These are phyloP conservation scores for Plectosphaerella sp. DNA, from an alignment of 2,329 filamentous ascomycete species.

Conservation along the genomic window DNA sequence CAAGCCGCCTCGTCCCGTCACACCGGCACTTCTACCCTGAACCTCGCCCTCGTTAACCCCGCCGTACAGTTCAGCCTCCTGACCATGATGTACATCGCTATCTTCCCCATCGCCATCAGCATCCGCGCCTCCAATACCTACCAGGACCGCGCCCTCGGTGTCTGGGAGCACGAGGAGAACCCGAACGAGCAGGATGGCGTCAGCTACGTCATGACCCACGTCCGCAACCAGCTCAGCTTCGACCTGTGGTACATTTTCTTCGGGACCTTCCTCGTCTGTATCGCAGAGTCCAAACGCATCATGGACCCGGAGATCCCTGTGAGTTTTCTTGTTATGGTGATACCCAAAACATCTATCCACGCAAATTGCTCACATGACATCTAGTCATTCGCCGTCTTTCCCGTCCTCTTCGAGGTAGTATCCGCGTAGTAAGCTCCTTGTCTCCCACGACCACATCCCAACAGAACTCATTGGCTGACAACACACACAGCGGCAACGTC, in stretches of 20 bases:
- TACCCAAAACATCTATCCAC: too few species aligned
- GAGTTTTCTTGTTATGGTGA: neutral
- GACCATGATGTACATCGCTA: conserved; percentile 63
- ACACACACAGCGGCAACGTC: conserved; percentile 24
- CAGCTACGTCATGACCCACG: conserved; percentile 24
- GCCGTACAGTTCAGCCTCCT: conserved; percentile 54
- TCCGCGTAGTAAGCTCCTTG: conserved; percentile 23
- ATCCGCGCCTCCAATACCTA: conserved; percentile 59
- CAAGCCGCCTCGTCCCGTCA: conserved; percentile 47
- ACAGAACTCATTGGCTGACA: conserved; percentile 1
- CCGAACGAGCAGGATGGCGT: conserved; percentile 20
- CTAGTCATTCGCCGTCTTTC: conserved; percentile 23
- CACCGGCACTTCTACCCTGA: conserved; percentile 45
- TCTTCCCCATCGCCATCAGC: conserved; percentile 58
- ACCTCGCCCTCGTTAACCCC: conserved; percentile 44
- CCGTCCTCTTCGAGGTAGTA: conserved; percentile 26
- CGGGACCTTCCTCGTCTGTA: conserved; percentile 29
- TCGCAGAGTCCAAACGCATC: conserved; percentile 10
- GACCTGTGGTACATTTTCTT: conserved; percentile 36
- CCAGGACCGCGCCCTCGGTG: conserved; percentile 56
- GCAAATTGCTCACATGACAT: too few species aligned
- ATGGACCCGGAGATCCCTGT: conserved; percentile 1
- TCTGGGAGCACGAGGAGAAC: conserved; percentile 35
- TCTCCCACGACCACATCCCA: too few species aligned
- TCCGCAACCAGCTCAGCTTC: conserved; percentile 33